Percentiles rank a stretch among this genome's conserved stretches.
phyloP scores from a whole-genome alignment of 441 rosid genomes.

The Pelargonium fulgidum region DNA sequence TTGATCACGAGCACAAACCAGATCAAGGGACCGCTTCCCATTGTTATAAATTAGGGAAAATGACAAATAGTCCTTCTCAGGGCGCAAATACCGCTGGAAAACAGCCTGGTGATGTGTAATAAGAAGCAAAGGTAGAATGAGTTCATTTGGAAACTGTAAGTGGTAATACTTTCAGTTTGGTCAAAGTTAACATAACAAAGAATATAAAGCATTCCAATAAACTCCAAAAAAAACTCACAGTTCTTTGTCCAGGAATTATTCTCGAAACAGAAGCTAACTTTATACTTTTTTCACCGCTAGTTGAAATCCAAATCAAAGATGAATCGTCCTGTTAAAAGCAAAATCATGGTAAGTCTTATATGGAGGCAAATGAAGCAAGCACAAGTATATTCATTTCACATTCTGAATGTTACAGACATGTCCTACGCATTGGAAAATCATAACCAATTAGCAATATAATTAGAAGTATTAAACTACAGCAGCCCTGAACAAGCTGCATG shows the following conservation, averaged over 20 bases:
- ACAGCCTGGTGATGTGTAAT: slow-evolving; percentile 49
- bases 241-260: slow-evolving; percentile 94
- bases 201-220: slow-evolving; percentile 3
- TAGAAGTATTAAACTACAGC: neutral
- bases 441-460: neutral
- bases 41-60: slow-evolving; percentile 85
- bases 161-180: neutral
- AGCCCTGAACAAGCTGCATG: slow-evolving; percentile 1
- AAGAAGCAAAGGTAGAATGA: neutral
- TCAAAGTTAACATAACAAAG: neutral
- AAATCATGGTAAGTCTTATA: slow-evolving; percentile 10
- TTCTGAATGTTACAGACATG: neutral
- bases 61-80: slow-evolving; percentile 94
- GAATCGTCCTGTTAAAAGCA: slow-evolving; percentile 68
- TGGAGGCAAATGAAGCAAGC: slow-evolving; percentile 2
- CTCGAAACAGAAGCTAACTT: slow-evolving; percentile 73
- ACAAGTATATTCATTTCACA: neutral
- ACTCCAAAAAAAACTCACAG: slow-evolving; percentile 45
- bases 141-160: neutral
- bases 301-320: slow-evolving; percentile 84
- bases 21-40: slow-evolving; percentile 57
- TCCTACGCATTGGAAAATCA: neutral
- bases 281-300: slow-evolving; percentile 73
- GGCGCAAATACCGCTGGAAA: slow-evolving; percentile 91
- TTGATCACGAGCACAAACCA: slow-evolving; percentile 36